These are phyloP conservation scores for Phialophora expanda DNA, from an alignment of 2,329 filamentous ascomycete genomes.

Conservation along the genomic window DNA sequence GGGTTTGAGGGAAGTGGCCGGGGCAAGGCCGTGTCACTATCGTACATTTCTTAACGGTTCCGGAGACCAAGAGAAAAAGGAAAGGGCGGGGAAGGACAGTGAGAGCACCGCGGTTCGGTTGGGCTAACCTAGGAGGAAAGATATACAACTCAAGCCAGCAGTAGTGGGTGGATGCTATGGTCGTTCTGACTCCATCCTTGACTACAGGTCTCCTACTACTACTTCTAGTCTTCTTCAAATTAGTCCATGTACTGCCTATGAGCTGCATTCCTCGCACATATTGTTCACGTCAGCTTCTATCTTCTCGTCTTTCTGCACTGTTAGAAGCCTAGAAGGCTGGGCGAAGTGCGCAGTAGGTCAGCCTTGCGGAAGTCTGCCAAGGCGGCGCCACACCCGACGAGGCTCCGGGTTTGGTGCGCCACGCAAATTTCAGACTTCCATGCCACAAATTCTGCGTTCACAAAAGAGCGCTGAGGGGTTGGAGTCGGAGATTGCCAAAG, in stretches of 20 bases:
- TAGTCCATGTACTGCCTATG: not conserved
- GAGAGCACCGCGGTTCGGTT: not conserved
- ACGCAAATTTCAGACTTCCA: not conserved
- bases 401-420: not conserved
- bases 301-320: not conserved
- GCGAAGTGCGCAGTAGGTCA: not conserved
- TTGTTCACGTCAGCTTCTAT: not conserved
- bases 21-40: not conserved
- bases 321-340: too few relatives aligned
- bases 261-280: not conserved
- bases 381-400: not conserved
- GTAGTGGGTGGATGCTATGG: not conserved
- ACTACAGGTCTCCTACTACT: not conserved
- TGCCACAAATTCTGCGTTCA: not conserved
- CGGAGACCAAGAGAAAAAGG: not conserved
- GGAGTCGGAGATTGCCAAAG: not conserved
- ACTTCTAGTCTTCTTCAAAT: not conserved
- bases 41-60: not conserved
- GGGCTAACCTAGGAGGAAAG: not conserved
- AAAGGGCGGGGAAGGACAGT: not conserved
- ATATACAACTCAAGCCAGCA: not conserved
- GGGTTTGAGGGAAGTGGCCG: not conserved
- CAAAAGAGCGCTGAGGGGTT: not conserved
- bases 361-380: not conserved
- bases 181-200: not conserved